Base-by-base conservation (phyloP, 208 protist genomes). In the Trypanosoma melophagium region DNA sequence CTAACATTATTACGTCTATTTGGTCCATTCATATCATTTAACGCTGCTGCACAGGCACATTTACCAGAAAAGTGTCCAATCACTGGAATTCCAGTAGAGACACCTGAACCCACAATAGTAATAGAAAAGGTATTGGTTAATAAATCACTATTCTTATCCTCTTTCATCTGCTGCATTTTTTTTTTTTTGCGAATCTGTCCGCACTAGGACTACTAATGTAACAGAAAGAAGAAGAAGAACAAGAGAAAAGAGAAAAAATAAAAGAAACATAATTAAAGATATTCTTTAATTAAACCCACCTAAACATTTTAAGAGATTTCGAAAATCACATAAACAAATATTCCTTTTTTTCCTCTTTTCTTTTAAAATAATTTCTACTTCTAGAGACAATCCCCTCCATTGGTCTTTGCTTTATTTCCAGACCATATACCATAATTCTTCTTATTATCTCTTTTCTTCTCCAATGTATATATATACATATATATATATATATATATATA, bases 1-100 rank as follows among this genome's bases (percentile, higher is more conserved):
- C 76, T 88, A 40, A 92, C 87, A 55, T 94, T 94, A 66, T 92
- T 89, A 42, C 91, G 81, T n/a, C 75, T 69, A 80, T 96, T 92
- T 3, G 71, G 80, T 16, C 87, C 85, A 14, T 54, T 28, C 7
- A 86, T 78, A 60, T 91, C 55, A 0, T 53, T 68, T 24, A 93
- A 61, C 31, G 91, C 91, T 50, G 89, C 79, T 19, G 69, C 81
- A 60, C 91, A 96, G 13, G 86, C 88, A 58, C 91, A 96, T 56
- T 61, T 49, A 24, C 44, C 60, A 42, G 71, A 71, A n/a, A 92
- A 22, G 60, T 96, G 89, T 14, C 91, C 91, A 74, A 94, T 88
- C 5, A 96, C 89, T 12, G 91, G 91, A 3, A 96, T 69, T 25
- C 70, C 91, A 0, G 85, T 94, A 14, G 88, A 93, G n/a, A 88